Evolutionary conservation across 768 basidiomycete genomes (phyloP).

Genomic region (Collybia nuda): DNA sequence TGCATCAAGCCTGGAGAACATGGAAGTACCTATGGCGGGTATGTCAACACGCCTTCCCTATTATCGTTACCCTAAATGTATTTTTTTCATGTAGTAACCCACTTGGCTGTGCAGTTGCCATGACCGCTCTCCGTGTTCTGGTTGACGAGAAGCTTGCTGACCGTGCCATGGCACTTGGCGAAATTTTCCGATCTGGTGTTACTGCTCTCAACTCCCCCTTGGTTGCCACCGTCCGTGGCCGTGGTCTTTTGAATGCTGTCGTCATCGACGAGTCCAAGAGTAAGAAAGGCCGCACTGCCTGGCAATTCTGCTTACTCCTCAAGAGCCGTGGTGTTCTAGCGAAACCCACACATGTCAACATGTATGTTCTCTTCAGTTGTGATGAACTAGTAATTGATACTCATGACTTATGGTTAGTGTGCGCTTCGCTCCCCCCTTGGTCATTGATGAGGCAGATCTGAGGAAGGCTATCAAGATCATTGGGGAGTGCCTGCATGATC

Average conservation of each 20-base stretch:
- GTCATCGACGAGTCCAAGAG: constrained; percentile 88
- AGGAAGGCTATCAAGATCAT: constrained; percentile 74
- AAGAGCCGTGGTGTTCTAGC: constrained; percentile 91
- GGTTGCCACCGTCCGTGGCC: constrained; percentile 78
- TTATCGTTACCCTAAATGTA: constrained; percentile 1
- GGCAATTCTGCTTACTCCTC: constrained; percentile 92
- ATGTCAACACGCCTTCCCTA: constrained; percentile 22
- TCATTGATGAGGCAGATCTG: constrained; percentile 89
- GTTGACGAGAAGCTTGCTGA: constrained; percentile 81
- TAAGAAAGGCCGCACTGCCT: constrained; percentile 78
- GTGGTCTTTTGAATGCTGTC: constrained; percentile 89
- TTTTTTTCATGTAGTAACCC: constrained; percentile 63
- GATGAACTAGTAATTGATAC: neutral
- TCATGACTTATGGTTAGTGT: constrained; percentile 50
- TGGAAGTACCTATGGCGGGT: constrained; percentile 95
- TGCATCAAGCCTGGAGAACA: constrained; percentile 95
- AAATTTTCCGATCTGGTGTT: constrained; percentile 72
- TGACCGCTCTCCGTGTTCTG: constrained; percentile 90
- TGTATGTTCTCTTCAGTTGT: constrained; percentile 49
- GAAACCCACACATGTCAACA: constrained; percentile 95
- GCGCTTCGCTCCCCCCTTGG: constrained; percentile 93
- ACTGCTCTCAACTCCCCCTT: constrained; percentile 65
- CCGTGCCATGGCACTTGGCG: constrained; percentile 79
- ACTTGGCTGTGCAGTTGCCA: constrained; percentile 93
- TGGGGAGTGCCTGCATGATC: constrained; percentile 71